Percentiles rank a stretch among this genome's conserved stretches.
phyloP scores from a whole-genome alignment of 495 filamentous ascomycete genomes.

The Aspergillus conjunctus region DNA sequence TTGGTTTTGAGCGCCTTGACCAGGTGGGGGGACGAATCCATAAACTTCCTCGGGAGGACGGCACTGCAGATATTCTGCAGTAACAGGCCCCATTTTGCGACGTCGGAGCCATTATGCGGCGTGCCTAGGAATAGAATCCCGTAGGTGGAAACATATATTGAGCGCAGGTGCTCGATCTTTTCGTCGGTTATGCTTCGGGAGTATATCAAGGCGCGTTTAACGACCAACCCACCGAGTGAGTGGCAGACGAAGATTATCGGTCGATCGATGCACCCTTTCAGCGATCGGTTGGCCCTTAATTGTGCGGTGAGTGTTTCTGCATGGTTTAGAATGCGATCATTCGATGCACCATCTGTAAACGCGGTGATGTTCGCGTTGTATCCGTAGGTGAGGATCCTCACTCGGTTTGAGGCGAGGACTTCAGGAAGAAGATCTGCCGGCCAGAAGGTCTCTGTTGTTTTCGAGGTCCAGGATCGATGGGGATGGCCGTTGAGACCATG shows the following conservation, averaged over 20 bases:
- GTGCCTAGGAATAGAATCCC: constrained; percentile 86
- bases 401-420: constrained; percentile 60
- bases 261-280: constrained; percentile 55
- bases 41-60: constrained; percentile 67
- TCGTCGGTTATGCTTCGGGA: constrained; percentile 64
- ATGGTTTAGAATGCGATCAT: constrained; percentile 80
- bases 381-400: constrained; percentile 78
- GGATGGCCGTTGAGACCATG: constrained; percentile 85
- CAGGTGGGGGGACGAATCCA: constrained; percentile 70
- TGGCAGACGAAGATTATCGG: constrained; percentile 88
- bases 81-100: constrained; percentile 75
- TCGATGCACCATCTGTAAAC: constrained; percentile 61
- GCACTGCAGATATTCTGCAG: constrained; percentile 72
- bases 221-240: constrained; percentile 78
- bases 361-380: constrained; percentile 80
- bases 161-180: constrained; percentile 71
- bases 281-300: constrained; percentile 58
- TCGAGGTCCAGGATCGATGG: constrained; percentile 71
- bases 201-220: constrained; percentile 71
- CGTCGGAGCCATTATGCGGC: constrained; percentile 78
- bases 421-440: constrained; percentile 71
- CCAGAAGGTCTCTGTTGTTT: constrained; percentile 70
- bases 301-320: constrained; percentile 75
- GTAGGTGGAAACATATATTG: constrained; percentile 80
- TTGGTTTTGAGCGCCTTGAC: constrained; percentile 73